phyloP scores from a whole-genome alignment of 768 basidiomycete genomes.

The Pholiota molesta region DNA sequence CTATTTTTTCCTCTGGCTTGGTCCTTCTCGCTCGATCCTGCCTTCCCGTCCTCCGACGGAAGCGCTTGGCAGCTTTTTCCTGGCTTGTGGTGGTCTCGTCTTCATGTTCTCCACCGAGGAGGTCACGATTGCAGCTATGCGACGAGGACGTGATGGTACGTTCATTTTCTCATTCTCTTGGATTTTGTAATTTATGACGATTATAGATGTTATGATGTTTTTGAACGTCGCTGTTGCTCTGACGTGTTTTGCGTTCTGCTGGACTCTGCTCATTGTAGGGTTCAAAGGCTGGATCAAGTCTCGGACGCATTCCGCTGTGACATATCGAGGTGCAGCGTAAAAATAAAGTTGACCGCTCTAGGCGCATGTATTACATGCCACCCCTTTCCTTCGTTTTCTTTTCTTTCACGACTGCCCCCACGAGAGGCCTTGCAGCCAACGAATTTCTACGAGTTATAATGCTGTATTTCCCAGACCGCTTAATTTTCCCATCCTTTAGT shows the following conservation, averaged over 20 bases:
- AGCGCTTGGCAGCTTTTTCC: slow-evolving; percentile 83
- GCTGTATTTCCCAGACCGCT: background rate
- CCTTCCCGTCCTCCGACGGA: slow-evolving; percentile 95
- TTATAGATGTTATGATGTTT: slow-evolving; percentile 86
- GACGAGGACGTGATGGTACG: slow-evolving; percentile 82
- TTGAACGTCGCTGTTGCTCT: slow-evolving; percentile 83
- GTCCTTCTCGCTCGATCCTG: slow-evolving; percentile 79
- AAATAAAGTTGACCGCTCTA: slow-evolving; percentile 8
- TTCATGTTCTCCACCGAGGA: slow-evolving; percentile 94
- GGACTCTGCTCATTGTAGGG: slow-evolving; percentile 73
- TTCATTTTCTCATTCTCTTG: slow-evolving; percentile 8
- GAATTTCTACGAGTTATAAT: background rate
- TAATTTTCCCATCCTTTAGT: background rate
- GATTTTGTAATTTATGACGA: slow-evolving; percentile 10
- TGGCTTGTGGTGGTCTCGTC: slow-evolving; percentile 84
- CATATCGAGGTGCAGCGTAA: slow-evolving; percentile 32
- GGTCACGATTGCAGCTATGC: slow-evolving; percentile 88
- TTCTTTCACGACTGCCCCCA: slow-evolving; percentile 2
- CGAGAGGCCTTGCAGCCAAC: background rate
- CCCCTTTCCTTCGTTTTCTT: slow-evolving; percentile 1
- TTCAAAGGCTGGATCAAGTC: slow-evolving; percentile 83
- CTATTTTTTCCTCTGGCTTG: slow-evolving; percentile 93
- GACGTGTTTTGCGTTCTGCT: slow-evolving; percentile 85
- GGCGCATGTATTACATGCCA: background rate
- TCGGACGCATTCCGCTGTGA: slow-evolving; percentile 31